Evolutionary conservation across 176 grass and related monocot species (phyloP), one percentile per base, ranked within the genome.

Genomic region (Bothriochloa decipiens): DNA sequence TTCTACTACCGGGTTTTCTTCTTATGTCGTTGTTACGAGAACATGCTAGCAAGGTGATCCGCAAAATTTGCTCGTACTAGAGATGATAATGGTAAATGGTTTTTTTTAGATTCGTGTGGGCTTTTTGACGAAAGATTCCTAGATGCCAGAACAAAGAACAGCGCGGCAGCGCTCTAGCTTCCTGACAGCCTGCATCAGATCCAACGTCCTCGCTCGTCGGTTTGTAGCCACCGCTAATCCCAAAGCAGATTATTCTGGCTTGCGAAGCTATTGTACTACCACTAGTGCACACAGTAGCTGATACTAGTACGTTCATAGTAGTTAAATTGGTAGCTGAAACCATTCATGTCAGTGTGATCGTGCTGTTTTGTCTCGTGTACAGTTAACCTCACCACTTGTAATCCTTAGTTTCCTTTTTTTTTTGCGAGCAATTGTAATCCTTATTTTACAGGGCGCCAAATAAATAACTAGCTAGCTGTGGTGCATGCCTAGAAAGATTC

Each of bases 181-280:
- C n/a, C n/a, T n/a, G n/a, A n/a, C n/a, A n/a, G n/a, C 25, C 72
- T 75, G 72, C 72, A 33, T 28, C 27, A 75, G 47, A 81, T 69
- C 78, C 65, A 37, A 81, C 7, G 5, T 26, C 28, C 20, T 23
- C 27, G 18, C 20, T 23, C 27, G 18, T 80, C 47, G 28, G 64
- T 68, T 52, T 68, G 18, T 35, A 22, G 3, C 11, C 12, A 4
- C 3, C 37, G 28, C 16, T 33, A 46, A 64, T n/a, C 11, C 62
- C 63, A 68, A 33, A 36, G 18, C 29, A 67, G 33, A 33, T 78
- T 18, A 10, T 28, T 25, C 23, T 65, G 37, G n/a, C 25, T 64
- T 63, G 57, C 20, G 27, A 61, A 15, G 70, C 14, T 10, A 28
- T 15, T 42, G 13, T 46, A 49, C 23, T 9, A 49, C 50, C 17